phyloP scores from a whole-genome alignment of 768 basidiomycete genomes.

The Xerocomus potaroensis region DNA sequence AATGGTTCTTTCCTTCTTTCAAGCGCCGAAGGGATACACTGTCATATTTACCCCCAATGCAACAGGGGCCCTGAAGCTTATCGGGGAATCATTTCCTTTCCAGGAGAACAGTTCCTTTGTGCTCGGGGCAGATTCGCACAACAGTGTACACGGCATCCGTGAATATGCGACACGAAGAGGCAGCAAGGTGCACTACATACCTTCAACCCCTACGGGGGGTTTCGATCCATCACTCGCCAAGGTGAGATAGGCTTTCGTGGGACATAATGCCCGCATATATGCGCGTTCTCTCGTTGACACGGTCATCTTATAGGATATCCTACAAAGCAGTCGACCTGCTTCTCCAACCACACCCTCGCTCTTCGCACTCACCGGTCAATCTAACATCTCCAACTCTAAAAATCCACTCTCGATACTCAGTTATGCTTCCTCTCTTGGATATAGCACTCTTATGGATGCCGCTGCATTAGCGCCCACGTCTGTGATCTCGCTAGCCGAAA shows the following conservation, averaged over 20 bases:
- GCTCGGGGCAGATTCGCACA: conserved; percentile 76
- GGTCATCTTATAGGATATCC: conserved; percentile 41
- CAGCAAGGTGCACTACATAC: conserved; percentile 59
- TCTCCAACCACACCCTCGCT: conserved; percentile 45
- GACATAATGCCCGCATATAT: too few species aligned
- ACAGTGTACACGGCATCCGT: conserved; percentile 79
- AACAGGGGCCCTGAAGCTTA: conserved; percentile 72
- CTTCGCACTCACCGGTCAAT: conserved; percentile 75
- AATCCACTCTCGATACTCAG: conserved; percentile 58
- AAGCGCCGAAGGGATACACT: conserved; percentile 69
- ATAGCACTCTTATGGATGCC: conserved; percentile 73
- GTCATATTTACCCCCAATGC: conserved; percentile 83
- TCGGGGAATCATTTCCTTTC: conserved; percentile 81
- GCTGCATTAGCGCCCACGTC: conserved; percentile 78
- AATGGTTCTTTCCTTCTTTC: conserved; percentile 73
- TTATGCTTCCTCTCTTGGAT: conserved; percentile 65
- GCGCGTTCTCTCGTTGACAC: conserved; percentile 9
- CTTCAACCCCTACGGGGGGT: conserved; percentile 60
- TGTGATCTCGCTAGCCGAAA: conserved; percentile 57
- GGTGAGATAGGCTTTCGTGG: conserved; percentile 39
- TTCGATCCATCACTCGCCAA: conserved; percentile 54
- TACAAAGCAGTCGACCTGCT: conserved; percentile 45
- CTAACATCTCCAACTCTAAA: conserved; percentile 78
- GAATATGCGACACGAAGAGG: conserved; percentile 59
- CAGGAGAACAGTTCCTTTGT: conserved; percentile 53